phyloP scores from a whole-genome alignment of 2,329 filamentous ascomycete genomes.

The Xylaria sp. region DNA sequence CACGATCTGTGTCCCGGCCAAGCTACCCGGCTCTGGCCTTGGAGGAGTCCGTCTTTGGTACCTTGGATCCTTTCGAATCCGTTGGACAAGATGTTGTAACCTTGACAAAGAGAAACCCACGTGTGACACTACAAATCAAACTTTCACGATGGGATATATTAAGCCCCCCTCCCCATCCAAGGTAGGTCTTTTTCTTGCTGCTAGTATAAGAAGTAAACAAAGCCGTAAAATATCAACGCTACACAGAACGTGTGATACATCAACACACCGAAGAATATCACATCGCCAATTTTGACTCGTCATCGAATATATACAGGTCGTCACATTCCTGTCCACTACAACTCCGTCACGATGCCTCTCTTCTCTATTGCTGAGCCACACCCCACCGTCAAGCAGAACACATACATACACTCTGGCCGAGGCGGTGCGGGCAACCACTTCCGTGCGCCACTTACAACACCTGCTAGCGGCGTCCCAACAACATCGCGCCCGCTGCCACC shows the following conservation, averaged over 20 bases:
- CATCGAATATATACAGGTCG: conserved; percentile 16
- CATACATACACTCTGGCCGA: conserved; percentile 59
- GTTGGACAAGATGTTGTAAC: conserved; percentile 31
- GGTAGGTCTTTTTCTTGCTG: background rate
- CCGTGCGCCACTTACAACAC: conserved; percentile 51
- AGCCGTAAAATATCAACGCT: background rate
- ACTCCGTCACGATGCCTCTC: conserved; percentile 44
- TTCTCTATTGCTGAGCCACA: conserved; percentile 56
- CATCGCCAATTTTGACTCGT: conserved; percentile 12
- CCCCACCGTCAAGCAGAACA: conserved; percentile 52
- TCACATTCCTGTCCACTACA: background rate
- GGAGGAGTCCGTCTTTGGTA: conserved; percentile 25
- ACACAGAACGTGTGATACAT: background rate
- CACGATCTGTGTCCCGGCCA: conserved; percentile 22
- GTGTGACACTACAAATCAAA: conserved; percentile 14
- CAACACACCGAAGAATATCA: conserved; percentile 1
- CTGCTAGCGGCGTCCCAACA: conserved; percentile 52
- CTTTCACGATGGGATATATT: conserved; percentile 37
- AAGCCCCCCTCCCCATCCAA: conserved; percentile 26
- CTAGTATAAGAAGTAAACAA: background rate
- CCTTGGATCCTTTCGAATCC: conserved; percentile 26
- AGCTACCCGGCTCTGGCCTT: conserved; percentile 27
- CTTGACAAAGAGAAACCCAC: conserved; percentile 39
- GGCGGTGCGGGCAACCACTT: conserved; percentile 63
- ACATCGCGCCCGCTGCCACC: conserved; percentile 51